phyloP scores from a whole-genome alignment of 2,329 filamentous ascomycete species.

The Xylaria sp. region DNA sequence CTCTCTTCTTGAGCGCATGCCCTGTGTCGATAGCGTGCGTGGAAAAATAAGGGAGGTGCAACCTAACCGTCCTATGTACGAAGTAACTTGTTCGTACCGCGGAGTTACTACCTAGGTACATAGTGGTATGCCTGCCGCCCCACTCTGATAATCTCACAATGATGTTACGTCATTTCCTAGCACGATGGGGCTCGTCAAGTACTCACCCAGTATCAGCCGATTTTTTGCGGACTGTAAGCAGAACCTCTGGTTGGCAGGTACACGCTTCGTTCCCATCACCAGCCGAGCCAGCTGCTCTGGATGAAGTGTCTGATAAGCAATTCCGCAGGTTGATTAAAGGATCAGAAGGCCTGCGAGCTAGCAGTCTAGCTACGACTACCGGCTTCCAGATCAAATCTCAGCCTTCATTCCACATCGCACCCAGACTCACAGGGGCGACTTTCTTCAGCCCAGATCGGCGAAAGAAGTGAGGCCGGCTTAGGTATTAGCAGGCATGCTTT shows the following conservation, averaged over 20 bases:
- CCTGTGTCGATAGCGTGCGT: neutral
- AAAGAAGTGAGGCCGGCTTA: neutral
- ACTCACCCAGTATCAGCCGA: slow-evolving; percentile 23
- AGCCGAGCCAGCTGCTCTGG: neutral
- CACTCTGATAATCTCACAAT: slow-evolving; percentile 20
- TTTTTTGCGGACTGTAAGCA: slow-evolving; percentile 4
- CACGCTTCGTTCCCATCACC: neutral
- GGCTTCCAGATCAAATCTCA: neutral
- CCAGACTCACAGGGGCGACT: too few species aligned
- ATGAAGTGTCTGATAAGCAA: neutral
- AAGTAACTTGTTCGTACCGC: neutral
- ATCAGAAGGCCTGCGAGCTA: neutral
- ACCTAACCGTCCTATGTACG: neutral
- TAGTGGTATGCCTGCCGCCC: neutral
- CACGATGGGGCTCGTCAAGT: slow-evolving; percentile 18
- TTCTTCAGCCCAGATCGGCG: too few species aligned
- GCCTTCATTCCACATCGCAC: neutral
- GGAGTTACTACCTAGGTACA: neutral
- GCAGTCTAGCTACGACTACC: neutral
- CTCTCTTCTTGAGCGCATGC: neutral
- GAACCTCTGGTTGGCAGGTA: neutral
- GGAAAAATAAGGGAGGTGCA: neutral
- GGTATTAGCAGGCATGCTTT: too few species aligned
- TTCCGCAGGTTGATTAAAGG: neutral
- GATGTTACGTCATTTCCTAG: slow-evolving; percentile 30